phyloP scores from a whole-genome alignment of 2,329 filamentous ascomycete species.

The Sclerotinia minor region DNA sequence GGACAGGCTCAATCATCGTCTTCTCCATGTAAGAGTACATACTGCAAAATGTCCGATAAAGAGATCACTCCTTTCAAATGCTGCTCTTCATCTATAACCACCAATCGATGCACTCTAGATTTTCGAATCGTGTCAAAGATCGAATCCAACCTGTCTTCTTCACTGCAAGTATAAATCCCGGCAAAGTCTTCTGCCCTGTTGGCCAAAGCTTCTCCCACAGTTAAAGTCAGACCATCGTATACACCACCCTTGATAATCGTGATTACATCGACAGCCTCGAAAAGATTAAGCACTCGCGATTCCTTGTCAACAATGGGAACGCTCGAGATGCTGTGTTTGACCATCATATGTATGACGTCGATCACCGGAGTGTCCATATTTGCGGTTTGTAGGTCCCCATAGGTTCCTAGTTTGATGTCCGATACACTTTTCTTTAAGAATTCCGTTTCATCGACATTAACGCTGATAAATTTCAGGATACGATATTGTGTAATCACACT shows the following conservation, averaged over 20 bases:
- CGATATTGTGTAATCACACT: slow-evolving; percentile 98
- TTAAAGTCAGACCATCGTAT: slow-evolving; percentile 86
- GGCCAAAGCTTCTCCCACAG: slow-evolving; percentile 83
- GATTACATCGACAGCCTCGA: slow-evolving; percentile 97
- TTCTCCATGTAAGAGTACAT: slow-evolving; percentile 71
- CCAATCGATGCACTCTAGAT: slow-evolving; percentile 87
- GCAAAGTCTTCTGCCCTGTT: slow-evolving; percentile 88
- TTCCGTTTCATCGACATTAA: slow-evolving; percentile 84
- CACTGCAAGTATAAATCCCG: slow-evolving; percentile 93
- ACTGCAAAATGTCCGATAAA: slow-evolving; percentile 93
- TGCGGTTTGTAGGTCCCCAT: slow-evolving; percentile 76
- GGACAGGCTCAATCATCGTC: slow-evolving; percentile 35
- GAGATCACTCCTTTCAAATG: slow-evolving; percentile 87
- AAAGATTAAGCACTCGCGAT: slow-evolving; percentile 82
- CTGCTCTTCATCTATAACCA: slow-evolving; percentile 88
- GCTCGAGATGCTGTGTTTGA: slow-evolving; percentile 89
- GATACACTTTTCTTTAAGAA: slow-evolving; percentile 82
- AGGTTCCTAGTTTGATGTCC: slow-evolving; percentile 84
- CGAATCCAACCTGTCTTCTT: slow-evolving; percentile 88
- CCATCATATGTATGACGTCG: slow-evolving; percentile 90
- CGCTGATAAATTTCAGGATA: slow-evolving; percentile 97
- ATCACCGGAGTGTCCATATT: slow-evolving; percentile 89
- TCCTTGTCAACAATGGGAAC: slow-evolving; percentile 87
- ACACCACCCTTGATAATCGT: slow-evolving; percentile 89
- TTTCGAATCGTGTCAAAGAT: slow-evolving; percentile 97